A percentile compares a stretch with the other conserved stretches of the same genome.
Evolutionary conservation across 192 early-diverging fungal species (phyloP).

Genomic region (Rhizophagus prolifer): DNA sequence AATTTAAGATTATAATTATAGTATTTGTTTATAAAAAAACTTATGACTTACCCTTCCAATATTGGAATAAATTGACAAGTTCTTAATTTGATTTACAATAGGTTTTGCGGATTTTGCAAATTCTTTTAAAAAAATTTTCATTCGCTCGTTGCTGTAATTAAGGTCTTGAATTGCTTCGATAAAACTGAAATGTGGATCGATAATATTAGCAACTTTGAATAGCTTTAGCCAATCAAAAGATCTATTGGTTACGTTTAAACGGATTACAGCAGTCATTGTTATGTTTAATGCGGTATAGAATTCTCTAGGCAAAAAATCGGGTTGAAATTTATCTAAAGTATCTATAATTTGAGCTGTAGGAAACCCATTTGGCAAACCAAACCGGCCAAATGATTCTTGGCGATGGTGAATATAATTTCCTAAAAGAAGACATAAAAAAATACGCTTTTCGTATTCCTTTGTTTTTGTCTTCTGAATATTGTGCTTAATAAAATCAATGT

Average conservation of each 20-base stretch:
- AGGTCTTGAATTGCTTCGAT: not conserved
- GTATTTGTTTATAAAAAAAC: not conserved
- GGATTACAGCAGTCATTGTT: not conserved
- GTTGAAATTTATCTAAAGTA: not conserved
- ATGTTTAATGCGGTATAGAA: not conserved
- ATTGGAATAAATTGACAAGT: not conserved
- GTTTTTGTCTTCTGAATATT: not conserved
- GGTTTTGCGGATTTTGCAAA: not conserved
- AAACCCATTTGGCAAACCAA: not conserved
- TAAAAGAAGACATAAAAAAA: constrained; percentile 10
- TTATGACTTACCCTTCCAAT: not conserved
- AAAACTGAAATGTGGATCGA: not conserved
- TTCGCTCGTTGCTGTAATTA: not conserved
- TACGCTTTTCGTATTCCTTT: constrained; percentile 7
- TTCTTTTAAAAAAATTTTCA: constrained; percentile 1
- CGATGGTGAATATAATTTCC: not conserved
- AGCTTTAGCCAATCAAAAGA: constrained; percentile 7
- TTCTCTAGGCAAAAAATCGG: not conserved
- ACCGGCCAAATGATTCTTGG: not conserved
- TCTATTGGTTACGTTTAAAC: not conserved
- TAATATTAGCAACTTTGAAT: not conserved
- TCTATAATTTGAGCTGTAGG: not conserved
- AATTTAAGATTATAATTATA: not conserved
- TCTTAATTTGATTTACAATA: not conserved
- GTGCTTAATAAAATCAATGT: not conserved